Percentiles rank a stretch among this genome's conserved stretches.
phyloP scores from a whole-genome alignment of 1,139 yeast genomes.

The Trichomonascaceae sp. region DNA sequence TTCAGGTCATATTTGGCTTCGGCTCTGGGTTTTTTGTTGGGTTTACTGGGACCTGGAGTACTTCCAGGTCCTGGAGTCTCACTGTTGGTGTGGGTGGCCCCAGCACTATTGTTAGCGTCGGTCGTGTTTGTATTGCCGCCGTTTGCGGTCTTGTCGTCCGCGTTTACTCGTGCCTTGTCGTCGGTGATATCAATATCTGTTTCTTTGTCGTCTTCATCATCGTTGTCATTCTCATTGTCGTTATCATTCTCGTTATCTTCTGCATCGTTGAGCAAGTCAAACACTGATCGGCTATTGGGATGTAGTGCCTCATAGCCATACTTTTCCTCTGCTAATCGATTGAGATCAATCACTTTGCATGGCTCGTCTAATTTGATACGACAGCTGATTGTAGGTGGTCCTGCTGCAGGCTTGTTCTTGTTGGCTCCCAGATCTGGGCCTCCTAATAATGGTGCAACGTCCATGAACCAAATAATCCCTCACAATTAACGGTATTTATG shows the following conservation, averaged over 20 bases:
- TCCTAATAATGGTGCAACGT: too few relatives aligned
- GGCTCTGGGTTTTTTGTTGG: constrained; percentile 19
- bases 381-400: background rate
- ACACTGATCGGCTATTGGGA: constrained; percentile 40
- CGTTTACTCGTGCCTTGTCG: constrained; percentile 3
- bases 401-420: background rate
- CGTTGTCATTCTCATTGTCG: constrained; percentile 34
- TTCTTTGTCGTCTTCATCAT: constrained; percentile 40
- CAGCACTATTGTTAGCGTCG: constrained; percentile 3
- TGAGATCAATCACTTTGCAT: constrained; percentile 47
- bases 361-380: background rate
- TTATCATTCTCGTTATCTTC: constrained; percentile 49
- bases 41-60: constrained; percentile 29
- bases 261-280: constrained; percentile 49
- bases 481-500: too few relatives aligned
- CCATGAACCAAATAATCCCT: too few relatives aligned
- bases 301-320: constrained; percentile 70
- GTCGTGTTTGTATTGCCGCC: constrained; percentile 1
- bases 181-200: constrained; percentile 20
- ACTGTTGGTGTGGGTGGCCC: background rate
- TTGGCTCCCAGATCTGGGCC: background rate
- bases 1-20: constrained; percentile 78
- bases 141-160: constrained; percentile 2
- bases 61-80: too few relatives aligned
- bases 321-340: constrained; percentile 70